Conservation (phyloP, 306 rosid species). For the Acacia melanoxylon region DNA sequence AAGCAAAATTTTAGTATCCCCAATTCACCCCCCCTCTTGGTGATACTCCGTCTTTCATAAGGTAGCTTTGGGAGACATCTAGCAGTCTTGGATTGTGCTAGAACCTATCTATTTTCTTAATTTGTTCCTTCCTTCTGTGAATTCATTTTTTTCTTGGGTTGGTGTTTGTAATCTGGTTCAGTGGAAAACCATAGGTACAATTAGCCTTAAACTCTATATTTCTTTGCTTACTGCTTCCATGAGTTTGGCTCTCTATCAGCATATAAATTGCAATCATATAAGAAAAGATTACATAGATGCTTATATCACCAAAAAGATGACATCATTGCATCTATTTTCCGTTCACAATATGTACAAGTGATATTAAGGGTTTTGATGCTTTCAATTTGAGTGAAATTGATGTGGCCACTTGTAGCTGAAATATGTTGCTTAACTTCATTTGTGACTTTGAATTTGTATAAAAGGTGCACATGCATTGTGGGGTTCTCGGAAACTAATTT, state of each 20-base stretch:
- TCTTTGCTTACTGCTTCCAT: neutral
- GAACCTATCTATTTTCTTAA: neutral
- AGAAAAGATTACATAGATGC: neutral
- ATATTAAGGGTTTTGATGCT: neutral
- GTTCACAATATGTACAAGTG: neutral
- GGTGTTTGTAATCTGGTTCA: neutral
- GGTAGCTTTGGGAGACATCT: neutral
- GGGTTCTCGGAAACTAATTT: neutral
- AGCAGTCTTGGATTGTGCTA: neutral
- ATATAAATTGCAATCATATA: neutral
- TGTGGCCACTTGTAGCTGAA: too few relatives aligned
- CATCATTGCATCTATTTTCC: constrained; percentile 14
- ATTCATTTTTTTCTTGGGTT: neutral
- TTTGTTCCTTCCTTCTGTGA: neutral
- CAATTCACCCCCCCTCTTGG: too few relatives aligned
- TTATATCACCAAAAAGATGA: constrained; percentile 6
- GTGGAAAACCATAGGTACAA: neutral
- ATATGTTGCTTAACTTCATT: too few relatives aligned
- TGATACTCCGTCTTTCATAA: too few relatives aligned
- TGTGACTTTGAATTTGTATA: too few relatives aligned
- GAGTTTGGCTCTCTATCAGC: neutral
- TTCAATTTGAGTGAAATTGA: too few relatives aligned
- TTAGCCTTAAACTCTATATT: neutral
- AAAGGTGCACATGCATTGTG: too few relatives aligned
- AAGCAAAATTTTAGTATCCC: too few relatives aligned